Percentiles rank a stretch among this genome's conserved stretches.
phyloP scores from a whole-genome alignment of 2,329 filamentous ascomycete species.

The Fusarium sp. region DNA sequence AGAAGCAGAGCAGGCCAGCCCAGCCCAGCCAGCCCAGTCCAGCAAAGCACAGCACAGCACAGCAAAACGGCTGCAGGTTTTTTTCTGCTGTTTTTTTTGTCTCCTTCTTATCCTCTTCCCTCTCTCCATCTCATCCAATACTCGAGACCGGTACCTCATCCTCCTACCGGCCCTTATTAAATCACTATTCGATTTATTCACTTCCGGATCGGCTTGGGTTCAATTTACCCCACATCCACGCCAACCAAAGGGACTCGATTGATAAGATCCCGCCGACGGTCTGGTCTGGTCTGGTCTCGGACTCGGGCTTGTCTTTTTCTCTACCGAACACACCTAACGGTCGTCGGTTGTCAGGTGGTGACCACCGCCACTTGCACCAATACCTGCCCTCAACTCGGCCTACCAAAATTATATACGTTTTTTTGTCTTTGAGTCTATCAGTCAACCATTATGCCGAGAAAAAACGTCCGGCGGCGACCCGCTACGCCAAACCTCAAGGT shows the following conservation, averaged over 20 bases:
- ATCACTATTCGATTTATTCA: constrained; percentile 5
- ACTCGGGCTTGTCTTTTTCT: background rate
- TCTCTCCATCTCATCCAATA: constrained; percentile 1
- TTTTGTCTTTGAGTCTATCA: constrained; percentile 10
- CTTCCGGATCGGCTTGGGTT: constrained; percentile 27
- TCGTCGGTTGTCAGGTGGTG: background rate
- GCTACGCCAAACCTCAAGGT: constrained; percentile 57
- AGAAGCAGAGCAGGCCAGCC: background rate
- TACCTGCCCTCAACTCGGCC: constrained; percentile 3
- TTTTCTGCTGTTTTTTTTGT: constrained; percentile 43
- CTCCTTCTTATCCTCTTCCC: constrained; percentile 35
- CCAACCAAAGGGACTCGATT: constrained; percentile 43
- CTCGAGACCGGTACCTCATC: constrained; percentile 26
- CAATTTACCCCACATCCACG: constrained; percentile 44
- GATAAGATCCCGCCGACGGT: constrained; percentile 43
- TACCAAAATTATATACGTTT: constrained; percentile 44
- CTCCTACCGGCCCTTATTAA: constrained; percentile 19
- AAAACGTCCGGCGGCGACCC: constrained; percentile 51
- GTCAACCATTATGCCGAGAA: constrained; percentile 47
- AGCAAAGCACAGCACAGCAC: constrained; percentile 5
- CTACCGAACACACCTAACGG: constrained; percentile 1
- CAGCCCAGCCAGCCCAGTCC: background rate
- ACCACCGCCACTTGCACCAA: background rate
- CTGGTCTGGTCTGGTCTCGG: constrained; percentile 17
- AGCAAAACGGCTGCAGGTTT: constrained; percentile 35